Evolutionary conservation across 1,139 yeast genomes (phyloP).

Genomic region (Suhomyces anneliseae): DNA sequence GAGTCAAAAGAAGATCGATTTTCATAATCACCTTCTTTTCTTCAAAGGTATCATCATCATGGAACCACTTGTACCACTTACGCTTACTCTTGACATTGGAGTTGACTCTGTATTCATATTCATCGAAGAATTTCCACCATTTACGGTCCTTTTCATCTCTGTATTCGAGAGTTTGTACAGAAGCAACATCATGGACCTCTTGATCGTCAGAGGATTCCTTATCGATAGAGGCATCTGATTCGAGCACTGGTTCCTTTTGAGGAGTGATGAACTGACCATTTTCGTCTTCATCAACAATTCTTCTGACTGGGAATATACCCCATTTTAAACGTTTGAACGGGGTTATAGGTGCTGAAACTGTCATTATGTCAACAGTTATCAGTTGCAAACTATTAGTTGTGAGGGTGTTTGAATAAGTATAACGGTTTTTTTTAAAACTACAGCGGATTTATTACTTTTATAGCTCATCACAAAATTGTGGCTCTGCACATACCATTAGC

Average conservation of each 20-base stretch:
- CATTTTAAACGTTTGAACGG: conserved; percentile 41
- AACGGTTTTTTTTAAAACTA: not conserved
- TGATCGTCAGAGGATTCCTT: conserved; percentile 1
- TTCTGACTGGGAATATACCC: conserved; percentile 49
- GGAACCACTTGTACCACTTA: conserved; percentile 68
- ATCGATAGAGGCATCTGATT: conserved; percentile 11
- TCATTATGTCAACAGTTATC: not conserved
- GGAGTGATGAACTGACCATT: conserved; percentile 3
- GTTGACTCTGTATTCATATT: conserved; percentile 56
- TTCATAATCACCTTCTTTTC: conserved; percentile 59
- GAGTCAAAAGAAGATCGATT: conserved; percentile 58
- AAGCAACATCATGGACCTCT: conserved; percentile 1
- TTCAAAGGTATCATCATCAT: conserved; percentile 53
- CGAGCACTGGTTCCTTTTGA: conserved; percentile 8
- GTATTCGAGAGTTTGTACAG: conserved; percentile 34
- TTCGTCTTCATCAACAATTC: conserved; percentile 44
- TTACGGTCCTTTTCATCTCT: conserved; percentile 62
- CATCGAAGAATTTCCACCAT: conserved; percentile 67
- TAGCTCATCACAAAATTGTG: not conserved
- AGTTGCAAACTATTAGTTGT: too few species aligned
- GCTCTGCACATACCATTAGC: not conserved
- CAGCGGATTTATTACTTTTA: not conserved
- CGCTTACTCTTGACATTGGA: conserved; percentile 34
- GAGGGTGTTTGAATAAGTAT: not conserved
- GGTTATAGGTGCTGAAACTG: not conserved